Base-by-base conservation (phyloP, 2,329 filamentous ascomycete species). In the Fulvia fulva region DNA sequence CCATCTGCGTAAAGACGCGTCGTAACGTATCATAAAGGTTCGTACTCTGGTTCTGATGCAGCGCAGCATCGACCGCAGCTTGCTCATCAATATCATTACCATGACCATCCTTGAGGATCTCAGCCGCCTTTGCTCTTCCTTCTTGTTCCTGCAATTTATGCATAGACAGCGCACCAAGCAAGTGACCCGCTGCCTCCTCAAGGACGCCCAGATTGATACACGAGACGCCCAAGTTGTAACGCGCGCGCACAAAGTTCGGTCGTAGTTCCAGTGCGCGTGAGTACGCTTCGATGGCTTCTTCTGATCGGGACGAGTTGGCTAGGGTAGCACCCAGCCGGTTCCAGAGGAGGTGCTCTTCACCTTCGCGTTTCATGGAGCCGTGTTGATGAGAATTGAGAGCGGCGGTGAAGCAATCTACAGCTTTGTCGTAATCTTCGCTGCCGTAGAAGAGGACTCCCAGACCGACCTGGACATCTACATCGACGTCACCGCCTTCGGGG, bases 201-300 rank as follows among this genome's bases (percentile, higher is more conserved):
- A 91, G 92, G 75, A 93, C 97, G 55, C 92, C 92, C 67, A 97
- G 96, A 76, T 97, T 97, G 75, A 97, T 97, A 75, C 93, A 97
- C 59, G 87, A 91, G 11, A 97, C 94, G 47, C 94, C 94, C 1
- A 99, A 84, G 75, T 99, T 99, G 79, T 99, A 99, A 46, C 94
- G 84, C 2, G 94, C 94, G 58, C 94, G 89, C 19, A 99, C 95
- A 72, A 99, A 99, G 78, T 99, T 99, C 55, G 93, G 90, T 57
- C 92, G 89, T 60, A 97, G 84, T 45, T 87, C 88, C 8, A 99
- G 83, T 0, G 94, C 94, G 71, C 93, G 91, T 70, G 95, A 91
- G 75, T 99, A 99, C 0, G 94, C 94, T 46, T 92, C 89, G 68
- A 99, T 99, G 59, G 94, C 94, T 75, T 99, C 94, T 77, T 99